Conservation (phyloP, 2,329 filamentous ascomycete species). For the Dactylellina haptotyla region DNA sequence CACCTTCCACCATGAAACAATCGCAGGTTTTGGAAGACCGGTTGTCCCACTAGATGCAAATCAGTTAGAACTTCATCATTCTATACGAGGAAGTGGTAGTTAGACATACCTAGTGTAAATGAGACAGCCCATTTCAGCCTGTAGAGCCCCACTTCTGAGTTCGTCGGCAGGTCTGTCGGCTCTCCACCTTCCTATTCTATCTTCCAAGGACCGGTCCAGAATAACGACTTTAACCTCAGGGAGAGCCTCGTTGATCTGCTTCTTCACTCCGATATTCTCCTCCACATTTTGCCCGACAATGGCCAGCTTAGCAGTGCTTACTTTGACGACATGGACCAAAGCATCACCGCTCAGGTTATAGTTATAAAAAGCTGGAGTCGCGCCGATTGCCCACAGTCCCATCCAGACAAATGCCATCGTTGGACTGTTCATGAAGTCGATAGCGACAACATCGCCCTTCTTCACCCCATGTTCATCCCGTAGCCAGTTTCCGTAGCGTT, state of each 20-base stretch:
- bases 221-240: constrained; percentile 67
- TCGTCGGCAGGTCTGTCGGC: constrained; percentile 54
- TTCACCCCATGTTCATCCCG: constrained; percentile 72
- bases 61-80: constrained; percentile 60
- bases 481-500: constrained; percentile 81
- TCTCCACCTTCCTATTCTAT: constrained; percentile 65
- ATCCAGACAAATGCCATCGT: constrained; percentile 79
- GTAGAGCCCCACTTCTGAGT: constrained; percentile 57
- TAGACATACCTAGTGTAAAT: constrained; percentile 73
- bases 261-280: constrained; percentile 63
- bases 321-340: constrained; percentile 77
- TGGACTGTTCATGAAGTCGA: constrained; percentile 85
- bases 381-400: constrained; percentile 84
- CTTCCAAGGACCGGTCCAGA: constrained; percentile 70
- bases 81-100: neutral
- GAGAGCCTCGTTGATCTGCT: constrained; percentile 55
- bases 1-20: constrained; percentile 77
- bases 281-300: constrained; percentile 73
- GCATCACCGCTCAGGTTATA: constrained; percentile 80
- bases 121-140: constrained; percentile 73
- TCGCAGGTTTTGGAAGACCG: constrained; percentile 81
- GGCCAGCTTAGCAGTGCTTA: constrained; percentile 73
- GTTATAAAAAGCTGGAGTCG: constrained; percentile 85
- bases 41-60: constrained; percentile 73
- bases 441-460: constrained; percentile 78